Evolutionary conservation across 768 basidiomycete species (phyloP).

Genomic region (Thelephora ganbajun): DNA sequence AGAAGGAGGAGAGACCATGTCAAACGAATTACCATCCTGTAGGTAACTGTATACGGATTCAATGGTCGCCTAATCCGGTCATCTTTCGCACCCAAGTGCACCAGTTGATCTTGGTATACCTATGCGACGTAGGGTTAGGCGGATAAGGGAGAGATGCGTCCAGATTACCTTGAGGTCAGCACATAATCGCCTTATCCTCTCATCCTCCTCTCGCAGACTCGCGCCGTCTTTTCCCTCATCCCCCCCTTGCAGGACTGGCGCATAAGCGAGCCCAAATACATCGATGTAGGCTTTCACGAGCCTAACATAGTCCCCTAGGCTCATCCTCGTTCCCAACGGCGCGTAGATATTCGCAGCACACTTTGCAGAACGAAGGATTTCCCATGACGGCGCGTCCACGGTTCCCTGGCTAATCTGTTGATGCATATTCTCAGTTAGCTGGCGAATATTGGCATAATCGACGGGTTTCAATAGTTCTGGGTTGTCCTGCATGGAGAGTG

Average conservation of each 20-base stretch:
- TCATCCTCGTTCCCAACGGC: constrained; percentile 79
- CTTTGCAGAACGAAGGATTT: constrained; percentile 59
- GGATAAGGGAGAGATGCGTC: not conserved
- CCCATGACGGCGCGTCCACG: constrained; percentile 78
- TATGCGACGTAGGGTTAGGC: constrained; percentile 14
- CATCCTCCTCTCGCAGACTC: constrained; percentile 12
- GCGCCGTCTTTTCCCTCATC: constrained; percentile 10
- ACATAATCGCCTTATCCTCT: constrained; percentile 17
- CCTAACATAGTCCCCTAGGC: constrained; percentile 72
- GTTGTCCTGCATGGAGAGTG: constrained; percentile 31
- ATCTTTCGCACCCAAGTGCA: constrained; percentile 62
- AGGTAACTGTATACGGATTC: constrained; percentile 35
- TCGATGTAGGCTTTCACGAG: constrained; percentile 65
- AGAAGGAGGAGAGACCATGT: constrained; percentile 50
- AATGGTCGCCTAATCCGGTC: constrained; percentile 68
- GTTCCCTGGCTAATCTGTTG: constrained; percentile 63
- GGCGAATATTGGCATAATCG: constrained; percentile 44
- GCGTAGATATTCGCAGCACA: constrained; percentile 72
- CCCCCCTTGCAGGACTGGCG: constrained; percentile 2
- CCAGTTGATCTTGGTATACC: constrained; percentile 65
- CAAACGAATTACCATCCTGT: constrained; percentile 52
- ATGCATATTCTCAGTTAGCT: constrained; percentile 47
- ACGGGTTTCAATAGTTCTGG: constrained; percentile 61
- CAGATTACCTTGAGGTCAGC: constrained; percentile 46
- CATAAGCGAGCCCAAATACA: constrained; percentile 38